Conservation (phyloP, 208 protist species). For the Wallacemonas rigidus region DNA sequence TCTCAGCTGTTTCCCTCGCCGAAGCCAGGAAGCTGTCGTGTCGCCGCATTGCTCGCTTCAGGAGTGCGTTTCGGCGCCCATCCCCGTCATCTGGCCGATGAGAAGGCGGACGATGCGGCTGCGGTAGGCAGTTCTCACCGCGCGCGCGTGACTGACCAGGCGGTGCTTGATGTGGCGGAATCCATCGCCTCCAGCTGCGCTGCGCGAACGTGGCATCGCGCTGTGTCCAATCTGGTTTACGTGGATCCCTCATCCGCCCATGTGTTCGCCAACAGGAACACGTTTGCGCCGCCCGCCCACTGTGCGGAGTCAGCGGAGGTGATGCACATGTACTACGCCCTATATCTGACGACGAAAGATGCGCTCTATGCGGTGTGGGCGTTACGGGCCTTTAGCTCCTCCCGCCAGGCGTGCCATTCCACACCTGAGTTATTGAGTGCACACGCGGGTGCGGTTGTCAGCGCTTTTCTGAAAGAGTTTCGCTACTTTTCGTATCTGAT, state of each 20-base stretch:
- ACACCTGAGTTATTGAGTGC: neutral
- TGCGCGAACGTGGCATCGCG: neutral
- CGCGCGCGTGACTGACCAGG: conserved; percentile 10
- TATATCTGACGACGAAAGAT: conserved; percentile 43
- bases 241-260: neutral
- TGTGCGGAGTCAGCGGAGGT: conserved; percentile 17
- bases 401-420: conserved; percentile 21
- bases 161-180: conserved; percentile 38
- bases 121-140: neutral
- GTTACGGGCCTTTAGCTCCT: conserved; percentile 32
- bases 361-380: conserved; percentile 51
- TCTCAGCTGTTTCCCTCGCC: conserved; percentile 21
- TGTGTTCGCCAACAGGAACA: conserved; percentile 9
- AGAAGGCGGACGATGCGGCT: neutral
- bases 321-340: conserved; percentile 39
- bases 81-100: neutral
- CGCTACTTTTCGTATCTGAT: conserved; percentile 17
- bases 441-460: neutral
- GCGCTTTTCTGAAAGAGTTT: conserved; percentile 8
- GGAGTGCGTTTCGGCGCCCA: conserved; percentile 36
- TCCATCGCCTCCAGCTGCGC: conserved; percentile 48
- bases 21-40: neutral
- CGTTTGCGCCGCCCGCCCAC: neutral
- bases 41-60: conserved; percentile 26
- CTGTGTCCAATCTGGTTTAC: neutral